These are phyloP conservation scores for Malus hybrid DNA, from an alignment of 331 rosid genomes.

Conservation along the genomic window DNA sequence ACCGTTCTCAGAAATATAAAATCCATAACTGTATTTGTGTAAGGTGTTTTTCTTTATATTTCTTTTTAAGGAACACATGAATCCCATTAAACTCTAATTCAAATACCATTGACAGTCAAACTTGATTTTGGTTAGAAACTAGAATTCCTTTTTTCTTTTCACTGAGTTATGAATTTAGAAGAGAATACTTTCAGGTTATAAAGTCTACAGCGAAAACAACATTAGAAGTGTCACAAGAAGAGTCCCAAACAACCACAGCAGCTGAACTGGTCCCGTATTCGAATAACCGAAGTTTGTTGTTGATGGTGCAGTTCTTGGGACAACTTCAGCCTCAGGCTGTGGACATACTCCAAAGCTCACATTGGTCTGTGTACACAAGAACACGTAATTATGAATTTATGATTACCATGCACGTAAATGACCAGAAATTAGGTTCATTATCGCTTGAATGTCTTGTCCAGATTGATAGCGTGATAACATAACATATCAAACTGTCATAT, in stretches of 20 bases:
- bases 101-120: not conserved
- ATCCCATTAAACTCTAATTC: not conserved
- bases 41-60: not conserved
- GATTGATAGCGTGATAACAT: not conserved
- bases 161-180: too few species aligned
- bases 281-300: conserved; percentile 16
- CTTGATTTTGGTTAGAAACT: not conserved
- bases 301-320: conserved; percentile 16
- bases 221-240: conserved; percentile 14
- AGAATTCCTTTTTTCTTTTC: not conserved
- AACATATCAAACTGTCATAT: not conserved
- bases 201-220: conserved; percentile 7
- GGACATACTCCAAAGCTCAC: conserved; percentile 46
- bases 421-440: not conserved
- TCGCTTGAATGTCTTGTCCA: not conserved
- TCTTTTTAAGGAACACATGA: conserved; percentile 1
- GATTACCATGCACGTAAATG: not conserved
- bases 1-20: too few species aligned
- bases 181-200: not conserved
- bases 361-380: conserved; percentile 38
- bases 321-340: conserved; percentile 30
- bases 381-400: not conserved
- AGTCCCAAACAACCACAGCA: conserved; percentile 23
- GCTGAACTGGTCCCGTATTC: conserved; percentile 16
- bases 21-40: too few species aligned